Evolutionary conservation across 2,329 filamentous ascomycete species (phyloP).

Genomic region (Elsinoe perseae): DNA sequence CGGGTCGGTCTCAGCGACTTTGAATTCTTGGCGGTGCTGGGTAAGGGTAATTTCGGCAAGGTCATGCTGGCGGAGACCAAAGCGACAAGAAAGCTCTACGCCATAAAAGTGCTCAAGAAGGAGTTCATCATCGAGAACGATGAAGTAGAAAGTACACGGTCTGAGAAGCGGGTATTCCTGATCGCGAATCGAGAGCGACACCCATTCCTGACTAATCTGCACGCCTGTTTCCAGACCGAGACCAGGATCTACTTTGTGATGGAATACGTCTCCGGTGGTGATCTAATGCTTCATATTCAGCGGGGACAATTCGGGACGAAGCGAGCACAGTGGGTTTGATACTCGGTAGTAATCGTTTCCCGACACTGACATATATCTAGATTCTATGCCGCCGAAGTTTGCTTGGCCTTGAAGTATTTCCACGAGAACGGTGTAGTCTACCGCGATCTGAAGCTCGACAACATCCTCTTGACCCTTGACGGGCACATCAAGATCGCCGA

Average conservation of each 20-base stretch:
- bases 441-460: conserved; percentile 69
- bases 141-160: conserved; percentile 94
- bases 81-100: conserved; percentile 81
- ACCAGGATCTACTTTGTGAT: conserved; percentile 98
- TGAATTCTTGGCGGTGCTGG: conserved; percentile 95
- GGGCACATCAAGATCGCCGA: conserved; percentile 98
- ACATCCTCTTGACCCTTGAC: conserved; percentile 89
- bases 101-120: conserved; percentile 98
- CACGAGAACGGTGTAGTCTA: conserved; percentile 99
- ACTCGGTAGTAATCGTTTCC: background rate
- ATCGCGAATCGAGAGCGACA: conserved; percentile 96
- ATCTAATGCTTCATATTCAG: conserved; percentile 98
- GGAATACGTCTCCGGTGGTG: conserved; percentile 98
- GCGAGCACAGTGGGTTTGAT: conserved; percentile 70
- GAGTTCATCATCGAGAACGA: conserved; percentile 99
- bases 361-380: conserved; percentile 37
- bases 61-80: conserved; percentile 99
- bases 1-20: conserved; percentile 96
- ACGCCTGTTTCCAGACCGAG: conserved; percentile 98
- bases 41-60: conserved; percentile 99
- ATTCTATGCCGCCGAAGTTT: conserved; percentile 97
- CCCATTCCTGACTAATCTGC: conserved; percentile 87
- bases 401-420: conserved; percentile 95
- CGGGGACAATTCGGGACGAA: conserved; percentile 92
- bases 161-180: conserved; percentile 94